phyloP scores from a whole-genome alignment of 441 rosid species.

The Biscutella laevigata region DNA sequence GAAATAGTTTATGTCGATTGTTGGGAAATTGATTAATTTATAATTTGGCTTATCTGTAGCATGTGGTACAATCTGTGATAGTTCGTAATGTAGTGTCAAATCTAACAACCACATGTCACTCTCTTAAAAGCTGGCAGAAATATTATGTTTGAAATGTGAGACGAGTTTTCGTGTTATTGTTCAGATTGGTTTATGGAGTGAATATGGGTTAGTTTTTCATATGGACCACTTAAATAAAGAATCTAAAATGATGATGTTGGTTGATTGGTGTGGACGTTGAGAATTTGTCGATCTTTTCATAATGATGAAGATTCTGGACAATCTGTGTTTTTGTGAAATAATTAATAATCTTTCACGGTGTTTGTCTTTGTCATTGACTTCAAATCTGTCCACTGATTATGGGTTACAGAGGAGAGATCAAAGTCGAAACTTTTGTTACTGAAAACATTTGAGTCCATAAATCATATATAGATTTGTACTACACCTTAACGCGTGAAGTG shows the following conservation, averaged over 20 bases:
- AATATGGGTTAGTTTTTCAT: neutral
- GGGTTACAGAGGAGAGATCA: too few species aligned
- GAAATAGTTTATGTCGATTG: too few species aligned
- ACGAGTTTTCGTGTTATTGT: too few species aligned
- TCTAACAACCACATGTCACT: constrained; percentile 20
- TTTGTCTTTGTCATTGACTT: neutral
- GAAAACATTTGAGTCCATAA: neutral
- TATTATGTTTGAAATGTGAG: neutral
- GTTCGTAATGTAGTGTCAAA: constrained; percentile 9
- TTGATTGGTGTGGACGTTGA: constrained; percentile 8
- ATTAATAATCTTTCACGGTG: neutral
- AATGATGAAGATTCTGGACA: constrained; percentile 11
- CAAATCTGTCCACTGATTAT: too few species aligned
- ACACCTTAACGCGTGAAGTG: too few species aligned
- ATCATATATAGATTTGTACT: too few species aligned
- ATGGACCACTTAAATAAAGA: constrained; percentile 18
- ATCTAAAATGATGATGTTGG: constrained; percentile 12
- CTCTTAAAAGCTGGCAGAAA: constrained; percentile 13
- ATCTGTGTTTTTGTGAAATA: too few species aligned
- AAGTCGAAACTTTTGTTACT: neutral
- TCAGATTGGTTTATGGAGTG: too few species aligned
- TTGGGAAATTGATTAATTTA: too few species aligned
- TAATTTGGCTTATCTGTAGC: constrained; percentile 22
- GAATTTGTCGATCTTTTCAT: neutral
- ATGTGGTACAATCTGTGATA: constrained; percentile 20